phyloP scores from a whole-genome alignment of 2,329 filamentous ascomycete genomes.

The Monosporascus cannonballus region DNA sequence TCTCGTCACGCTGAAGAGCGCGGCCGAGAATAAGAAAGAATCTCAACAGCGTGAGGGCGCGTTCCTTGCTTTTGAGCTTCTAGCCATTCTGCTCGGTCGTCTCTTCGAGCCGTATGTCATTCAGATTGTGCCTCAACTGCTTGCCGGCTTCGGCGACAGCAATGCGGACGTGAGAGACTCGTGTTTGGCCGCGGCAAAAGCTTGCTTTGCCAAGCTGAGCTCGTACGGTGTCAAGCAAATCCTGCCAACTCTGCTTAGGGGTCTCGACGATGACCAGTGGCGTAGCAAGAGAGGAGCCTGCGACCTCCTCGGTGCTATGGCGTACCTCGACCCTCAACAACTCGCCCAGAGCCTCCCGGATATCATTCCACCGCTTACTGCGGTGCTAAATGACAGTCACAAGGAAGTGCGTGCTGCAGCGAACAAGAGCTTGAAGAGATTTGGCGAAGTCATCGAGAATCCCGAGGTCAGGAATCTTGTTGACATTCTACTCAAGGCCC shows the following conservation, averaged over 20 bases:
- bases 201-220: slow-evolving; percentile 86
- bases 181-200: slow-evolving; percentile 87
- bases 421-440: slow-evolving; percentile 93
- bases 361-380: slow-evolving; percentile 92
- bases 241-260: slow-evolving; percentile 82
- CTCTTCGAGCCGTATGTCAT: slow-evolving; percentile 96
- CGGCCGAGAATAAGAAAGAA: slow-evolving; percentile 94
- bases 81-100: slow-evolving; percentile 79
- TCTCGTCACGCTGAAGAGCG: slow-evolving; percentile 71
- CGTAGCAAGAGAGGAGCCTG: slow-evolving; percentile 97
- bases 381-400: slow-evolving; percentile 93
- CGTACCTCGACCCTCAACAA: slow-evolving; percentile 93
- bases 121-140: slow-evolving; percentile 84
- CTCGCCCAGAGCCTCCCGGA: slow-evolving; percentile 86
- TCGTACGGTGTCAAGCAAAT: slow-evolving; percentile 96
- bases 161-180: slow-evolving; percentile 88
- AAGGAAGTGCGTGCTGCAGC: slow-evolving; percentile 91
- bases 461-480: slow-evolving; percentile 94
- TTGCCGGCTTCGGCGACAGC: slow-evolving; percentile 82
- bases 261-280: slow-evolving; percentile 94
- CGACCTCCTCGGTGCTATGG: slow-evolving; percentile 95
- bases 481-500: slow-evolving; percentile 84
- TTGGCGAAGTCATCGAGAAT: slow-evolving; percentile 97
- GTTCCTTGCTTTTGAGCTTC: slow-evolving; percentile 82
- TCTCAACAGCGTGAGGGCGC: slow-evolving; percentile 81